Evolutionary conservation across 371 early-diverging fungal species (phyloP).

Genomic region (Saksenaea vasiformis): DNA sequence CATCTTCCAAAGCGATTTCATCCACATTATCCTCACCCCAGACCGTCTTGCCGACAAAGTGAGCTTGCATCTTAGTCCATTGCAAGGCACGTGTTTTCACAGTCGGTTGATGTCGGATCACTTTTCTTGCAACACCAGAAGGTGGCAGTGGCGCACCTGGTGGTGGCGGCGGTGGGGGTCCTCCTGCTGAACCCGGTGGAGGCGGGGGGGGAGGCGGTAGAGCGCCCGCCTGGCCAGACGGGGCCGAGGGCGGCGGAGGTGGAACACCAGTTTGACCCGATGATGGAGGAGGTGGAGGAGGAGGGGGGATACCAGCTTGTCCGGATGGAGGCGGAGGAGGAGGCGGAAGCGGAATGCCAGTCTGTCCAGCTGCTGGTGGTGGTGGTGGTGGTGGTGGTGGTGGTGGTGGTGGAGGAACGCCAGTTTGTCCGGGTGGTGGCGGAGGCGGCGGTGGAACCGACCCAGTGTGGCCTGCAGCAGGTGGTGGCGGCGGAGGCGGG

Average conservation of each 20-base stretch:
- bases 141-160: conserved; percentile 43
- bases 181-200: conserved; percentile 11
- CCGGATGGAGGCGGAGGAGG: conserved; percentile 5
- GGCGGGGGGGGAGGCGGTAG: conserved; percentile 46
- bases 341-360: not conserved
- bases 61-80: conserved; percentile 83
- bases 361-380: conserved; percentile 3
- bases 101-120: conserved; percentile 63
- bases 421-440: not conserved
- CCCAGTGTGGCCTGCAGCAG: conserved; percentile 1
- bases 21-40: conserved; percentile 56
- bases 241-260: conserved; percentile 30
- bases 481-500: conserved; percentile 11
- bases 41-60: conserved; percentile 57
- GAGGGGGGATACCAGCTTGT: conserved; percentile 24
- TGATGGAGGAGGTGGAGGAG: conserved; percentile 31
- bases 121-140: conserved; percentile 48
- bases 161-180: conserved; percentile 35
- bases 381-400: not conserved
- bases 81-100: conserved; percentile 83
- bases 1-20: conserved; percentile 47
- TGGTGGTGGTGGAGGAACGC: conserved; percentile 18
- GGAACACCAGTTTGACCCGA: conserved; percentile 23
- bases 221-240: conserved; percentile 20
- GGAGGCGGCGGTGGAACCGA: conserved; percentile 9